These are phyloP conservation scores for Sporothrix curviconia DNA, from an alignment of 2,329 filamentous ascomycete genomes.

Conservation along the genomic window DNA sequence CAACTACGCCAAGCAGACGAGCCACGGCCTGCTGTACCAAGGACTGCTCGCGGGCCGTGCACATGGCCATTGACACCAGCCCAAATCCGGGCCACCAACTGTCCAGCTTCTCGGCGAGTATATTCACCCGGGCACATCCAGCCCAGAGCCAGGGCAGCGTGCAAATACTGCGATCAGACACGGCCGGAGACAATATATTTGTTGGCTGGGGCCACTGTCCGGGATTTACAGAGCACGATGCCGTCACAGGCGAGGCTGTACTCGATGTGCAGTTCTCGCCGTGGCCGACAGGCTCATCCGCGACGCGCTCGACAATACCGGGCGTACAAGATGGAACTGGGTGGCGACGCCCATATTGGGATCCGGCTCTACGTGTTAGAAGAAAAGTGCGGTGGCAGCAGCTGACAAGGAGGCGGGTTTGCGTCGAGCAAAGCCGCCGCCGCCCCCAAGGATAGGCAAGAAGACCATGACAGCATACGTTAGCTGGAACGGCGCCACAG, in stretches of 20 bases:
- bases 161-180: constrained; percentile 43
- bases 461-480: constrained; percentile 27
- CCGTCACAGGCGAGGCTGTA: constrained; percentile 40
- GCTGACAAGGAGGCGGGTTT: too few species aligned
- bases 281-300: constrained; percentile 2
- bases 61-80: constrained; percentile 39
- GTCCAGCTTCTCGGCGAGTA: constrained; percentile 41
- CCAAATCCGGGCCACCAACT: constrained; percentile 30
- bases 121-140: constrained; percentile 32
- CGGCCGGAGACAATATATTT: constrained; percentile 38
- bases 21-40: constrained; percentile 24
- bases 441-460: too few species aligned
- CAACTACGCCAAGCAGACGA: constrained; percentile 40
- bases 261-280: constrained; percentile 41
- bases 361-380: constrained; percentile 26
- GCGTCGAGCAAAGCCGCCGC: too few species aligned
- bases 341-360: constrained; percentile 36
- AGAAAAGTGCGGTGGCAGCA: too few species aligned
- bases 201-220: constrained; percentile 51
- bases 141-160: constrained; percentile 34
- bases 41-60: constrained; percentile 36
- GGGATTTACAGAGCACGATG: constrained; percentile 39
- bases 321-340: constrained; percentile 48
- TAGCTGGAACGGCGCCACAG: constrained; percentile 41
- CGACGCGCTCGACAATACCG: constrained; percentile 43